phyloP scores from a whole-genome alignment of 768 basidiomycete species.

The Boletus rubropictus region DNA sequence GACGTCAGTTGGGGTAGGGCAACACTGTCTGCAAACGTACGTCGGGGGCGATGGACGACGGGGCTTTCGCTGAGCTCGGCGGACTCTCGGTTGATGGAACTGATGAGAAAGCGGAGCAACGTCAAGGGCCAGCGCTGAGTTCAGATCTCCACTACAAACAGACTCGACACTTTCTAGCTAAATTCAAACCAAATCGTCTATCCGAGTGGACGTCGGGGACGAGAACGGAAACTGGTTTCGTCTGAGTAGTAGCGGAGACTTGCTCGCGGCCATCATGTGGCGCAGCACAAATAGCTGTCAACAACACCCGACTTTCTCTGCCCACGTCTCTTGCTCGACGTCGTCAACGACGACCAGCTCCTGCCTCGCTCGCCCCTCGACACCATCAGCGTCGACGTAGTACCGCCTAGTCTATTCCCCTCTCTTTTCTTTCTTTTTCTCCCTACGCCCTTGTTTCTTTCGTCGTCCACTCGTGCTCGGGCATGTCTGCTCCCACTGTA shows the following conservation, averaged over 20 bases:
- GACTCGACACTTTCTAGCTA: slow-evolving; percentile 2
- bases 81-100: slow-evolving; percentile 28
- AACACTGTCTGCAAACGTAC: slow-evolving; percentile 24
- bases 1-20: slow-evolving; percentile 22
- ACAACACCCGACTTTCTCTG: slow-evolving; percentile 25
- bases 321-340: slow-evolving; percentile 30
- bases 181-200: background rate
- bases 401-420: slow-evolving; percentile 8
- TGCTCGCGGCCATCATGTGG: slow-evolving; percentile 8
- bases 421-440: slow-evolving; percentile 6
- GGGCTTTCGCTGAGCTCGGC: slow-evolving; percentile 34
- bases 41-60: slow-evolving; percentile 13
- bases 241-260: background rate
- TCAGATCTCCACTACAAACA: slow-evolving; percentile 16
- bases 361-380: slow-evolving; percentile 27
- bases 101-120: slow-evolving; percentile 17
- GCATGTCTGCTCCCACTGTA: slow-evolving; percentile 37
- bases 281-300: slow-evolving; percentile 19
- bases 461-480: slow-evolving; percentile 26
- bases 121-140: slow-evolving; percentile 23
- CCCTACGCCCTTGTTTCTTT: background rate
- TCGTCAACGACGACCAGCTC: slow-evolving; percentile 28
- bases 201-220: background rate
- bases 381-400: background rate
- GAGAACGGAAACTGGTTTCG: background rate